A percentile compares a stretch with the other conserved stretches of the same genome.
phyloP scores from a whole-genome alignment of 768 basidiomycete genomes.

The Lactifluus rugatus region DNA sequence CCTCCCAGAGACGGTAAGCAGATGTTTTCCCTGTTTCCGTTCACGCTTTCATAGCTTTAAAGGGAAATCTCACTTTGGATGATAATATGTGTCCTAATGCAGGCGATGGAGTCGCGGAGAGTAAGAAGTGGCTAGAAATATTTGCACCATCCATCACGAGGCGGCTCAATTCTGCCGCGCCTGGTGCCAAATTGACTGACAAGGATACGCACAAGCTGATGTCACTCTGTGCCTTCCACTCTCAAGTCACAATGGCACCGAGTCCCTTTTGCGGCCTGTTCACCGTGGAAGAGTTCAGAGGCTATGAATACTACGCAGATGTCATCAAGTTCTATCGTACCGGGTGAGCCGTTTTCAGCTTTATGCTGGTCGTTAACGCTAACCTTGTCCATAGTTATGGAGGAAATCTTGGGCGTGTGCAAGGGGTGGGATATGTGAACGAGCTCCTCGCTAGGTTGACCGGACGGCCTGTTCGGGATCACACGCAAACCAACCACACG shows the following conservation, averaged over 20 bases:
- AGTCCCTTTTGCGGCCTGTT: constrained; percentile 76
- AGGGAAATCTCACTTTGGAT: constrained; percentile 57
- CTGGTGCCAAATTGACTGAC: constrained; percentile 48
- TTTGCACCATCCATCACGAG: constrained; percentile 48
- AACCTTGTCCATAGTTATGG: constrained; percentile 42
- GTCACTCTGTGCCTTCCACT: constrained; percentile 74
- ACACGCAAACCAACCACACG: constrained; percentile 69
- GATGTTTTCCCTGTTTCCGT: not conserved
- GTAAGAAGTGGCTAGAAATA: constrained; percentile 41
- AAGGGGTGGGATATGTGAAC: constrained; percentile 82
- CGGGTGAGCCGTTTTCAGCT: constrained; percentile 36
- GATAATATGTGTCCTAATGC: constrained; percentile 55
- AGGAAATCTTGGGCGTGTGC: constrained; percentile 57
- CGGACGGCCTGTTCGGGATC: constrained; percentile 47
- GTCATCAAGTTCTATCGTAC: constrained; percentile 72
- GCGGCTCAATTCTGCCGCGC: constrained; percentile 51
- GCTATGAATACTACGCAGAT: constrained; percentile 63
- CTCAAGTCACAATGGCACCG: constrained; percentile 37
- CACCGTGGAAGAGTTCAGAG: constrained; percentile 46
- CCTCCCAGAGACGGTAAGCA: constrained; percentile 43
- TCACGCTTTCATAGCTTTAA: not conserved
- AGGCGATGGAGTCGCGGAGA: constrained; percentile 35
- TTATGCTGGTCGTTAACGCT: not conserved
- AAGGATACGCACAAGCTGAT: constrained; percentile 52
- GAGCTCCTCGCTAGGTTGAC: constrained; percentile 82